phyloP scores from a whole-genome alignment of 1,139 yeast genomes.

The Ogataea hybrid region DNA sequence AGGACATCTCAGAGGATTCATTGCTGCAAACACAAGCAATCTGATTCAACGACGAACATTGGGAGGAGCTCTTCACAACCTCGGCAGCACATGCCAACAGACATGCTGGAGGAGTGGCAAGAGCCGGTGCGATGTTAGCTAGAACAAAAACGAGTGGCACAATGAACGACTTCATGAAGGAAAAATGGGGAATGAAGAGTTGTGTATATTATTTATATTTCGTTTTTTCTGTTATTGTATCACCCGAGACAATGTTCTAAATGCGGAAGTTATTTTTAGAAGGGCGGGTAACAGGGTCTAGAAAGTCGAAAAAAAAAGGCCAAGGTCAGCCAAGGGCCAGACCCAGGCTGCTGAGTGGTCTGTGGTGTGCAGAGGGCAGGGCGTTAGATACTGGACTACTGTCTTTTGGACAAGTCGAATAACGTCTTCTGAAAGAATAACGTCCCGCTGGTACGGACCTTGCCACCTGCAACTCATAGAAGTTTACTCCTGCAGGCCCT shows the following conservation, averaged over 20 bases:
- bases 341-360: not conserved
- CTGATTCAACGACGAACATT: conserved; percentile 59
- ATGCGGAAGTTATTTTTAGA: conserved; percentile 9
- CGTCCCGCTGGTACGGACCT: too few species aligned
- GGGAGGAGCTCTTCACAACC: conserved; percentile 53
- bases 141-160: conserved; percentile 43
- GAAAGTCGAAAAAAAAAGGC: not conserved
- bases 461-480: too few species aligned
- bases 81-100: conserved; percentile 81
- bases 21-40: conserved; percentile 63
- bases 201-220: conserved; percentile 6
- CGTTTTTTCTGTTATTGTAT: conserved; percentile 1
- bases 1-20: conserved; percentile 48
- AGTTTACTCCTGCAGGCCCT: too few species aligned
- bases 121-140: conserved; percentile 46
- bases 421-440: too few species aligned
- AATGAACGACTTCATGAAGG: conserved; percentile 20
- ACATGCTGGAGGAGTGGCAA: conserved; percentile 88
- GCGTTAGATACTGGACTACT: too few species aligned
- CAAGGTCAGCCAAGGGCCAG: not conserved
- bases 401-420: too few species aligned
- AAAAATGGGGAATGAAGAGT: conserved; percentile 5
- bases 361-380: too few species aligned
- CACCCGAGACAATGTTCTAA: conserved; percentile 2
- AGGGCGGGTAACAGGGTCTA: conserved; percentile 4